A percentile compares a stretch with the other conserved stretches of the same genome.
phyloP scores from a whole-genome alignment of 2,329 filamentous ascomycete species.

The Zymoseptoria crescenta region DNA sequence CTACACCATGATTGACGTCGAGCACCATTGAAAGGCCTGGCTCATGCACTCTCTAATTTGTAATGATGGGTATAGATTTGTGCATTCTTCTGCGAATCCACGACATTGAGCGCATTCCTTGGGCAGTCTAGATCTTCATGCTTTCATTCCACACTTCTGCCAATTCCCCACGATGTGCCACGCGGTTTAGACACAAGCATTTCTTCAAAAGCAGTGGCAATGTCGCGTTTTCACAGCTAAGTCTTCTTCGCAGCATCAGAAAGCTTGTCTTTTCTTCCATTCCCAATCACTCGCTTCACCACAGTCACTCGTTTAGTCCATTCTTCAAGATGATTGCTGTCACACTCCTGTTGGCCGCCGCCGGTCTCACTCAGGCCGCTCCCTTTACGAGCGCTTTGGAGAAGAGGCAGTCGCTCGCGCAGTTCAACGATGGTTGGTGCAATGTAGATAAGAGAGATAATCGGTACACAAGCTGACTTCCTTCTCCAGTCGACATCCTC shows the following conservation, averaged over 20 bases:
- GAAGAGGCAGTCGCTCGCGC: constrained; percentile 2
- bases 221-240: neutral
- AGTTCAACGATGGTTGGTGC: constrained; percentile 2
- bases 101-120: neutral
- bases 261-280: neutral
- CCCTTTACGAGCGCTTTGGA: neutral
- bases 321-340: neutral
- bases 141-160: neutral
- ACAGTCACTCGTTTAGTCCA: neutral
- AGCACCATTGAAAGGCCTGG: constrained; percentile 19
- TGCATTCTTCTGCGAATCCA: neutral
- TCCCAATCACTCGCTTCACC: neutral
- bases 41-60: neutral
- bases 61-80: neutral
- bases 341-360: neutral
- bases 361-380: neutral
- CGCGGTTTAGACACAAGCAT: neutral
- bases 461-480: neutral
- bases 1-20: constrained; percentile 47
- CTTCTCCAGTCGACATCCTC: constrained; percentile 22
- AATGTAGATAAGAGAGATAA: neutral
- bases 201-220: neutral
- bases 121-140: neutral
- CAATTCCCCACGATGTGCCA: neutral
- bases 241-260: neutral